Evolutionary conservation across 306 rosid genomes (phyloP).

Genomic region (Vigna hirtella): DNA sequence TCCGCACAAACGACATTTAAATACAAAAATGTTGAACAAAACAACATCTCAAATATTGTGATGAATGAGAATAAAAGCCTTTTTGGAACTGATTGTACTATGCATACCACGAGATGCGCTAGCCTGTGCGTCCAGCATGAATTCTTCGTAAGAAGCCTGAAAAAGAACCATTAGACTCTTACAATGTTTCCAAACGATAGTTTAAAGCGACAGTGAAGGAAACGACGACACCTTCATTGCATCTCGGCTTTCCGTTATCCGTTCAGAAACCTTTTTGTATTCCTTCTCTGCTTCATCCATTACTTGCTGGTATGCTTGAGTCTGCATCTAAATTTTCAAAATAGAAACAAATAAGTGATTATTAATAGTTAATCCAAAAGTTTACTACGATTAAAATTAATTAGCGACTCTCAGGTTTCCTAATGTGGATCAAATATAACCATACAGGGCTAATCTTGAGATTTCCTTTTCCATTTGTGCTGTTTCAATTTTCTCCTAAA

Average conservation of each 20-base stretch:
- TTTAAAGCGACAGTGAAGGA: constrained; percentile 3
- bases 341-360: constrained; percentile 21
- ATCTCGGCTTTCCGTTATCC: constrained; percentile 73
- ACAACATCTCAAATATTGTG: background rate
- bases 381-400: constrained; percentile 2
- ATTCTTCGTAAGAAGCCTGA: constrained; percentile 83
- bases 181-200: constrained; percentile 12
- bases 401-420: background rate
- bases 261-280: constrained; percentile 64
- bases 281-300: constrained; percentile 83
- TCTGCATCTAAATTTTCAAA: constrained; percentile 68
- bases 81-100: background rate
- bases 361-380: background rate
- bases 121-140: constrained; percentile 74
- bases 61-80: constrained; percentile 18
- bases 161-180: constrained; percentile 28
- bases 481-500: constrained; percentile 29
- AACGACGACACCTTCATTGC: constrained; percentile 69
- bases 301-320: constrained; percentile 72
- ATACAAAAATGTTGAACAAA: background rate
- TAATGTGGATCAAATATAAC: background rate
- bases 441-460: background rate
- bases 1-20: too few species aligned
- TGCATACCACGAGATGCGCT: constrained; percentile 75
- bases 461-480: constrained; percentile 4